Evolutionary conservation across 345 rosid genomes (phyloP), one percentile per base, ranked within the genome.

Genomic region (Psidium guajava): DNA sequence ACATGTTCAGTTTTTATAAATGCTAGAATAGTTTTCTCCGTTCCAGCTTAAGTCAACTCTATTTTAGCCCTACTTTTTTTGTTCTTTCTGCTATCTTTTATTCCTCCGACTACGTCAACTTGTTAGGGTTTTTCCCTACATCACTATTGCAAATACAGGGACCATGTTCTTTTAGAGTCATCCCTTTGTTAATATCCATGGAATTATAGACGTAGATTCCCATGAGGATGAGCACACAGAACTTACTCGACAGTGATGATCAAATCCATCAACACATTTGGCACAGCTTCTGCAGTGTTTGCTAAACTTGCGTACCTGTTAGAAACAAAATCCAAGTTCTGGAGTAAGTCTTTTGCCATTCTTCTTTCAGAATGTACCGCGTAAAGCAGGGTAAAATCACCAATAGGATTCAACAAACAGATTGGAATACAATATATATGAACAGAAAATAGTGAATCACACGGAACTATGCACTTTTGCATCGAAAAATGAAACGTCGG

Each of bases 261-360:
- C 99, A 92, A 97, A 95, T 88, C 97, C 98, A 91, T 95, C 98
- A 69, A 97, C 95, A 80, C 99, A 97, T 86, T 97, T 97, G 90
- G 93, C 94, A 85, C 99, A 97, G 86, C 96, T 95, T 91, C 99
- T 89, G 90, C 99, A 97, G 89, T 97, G 98, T 91, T 95, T 97
- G 94, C 99, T 97, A 85, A 95, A 94, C 89, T 94, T 94, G 51
- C 93, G 92, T 80, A 97, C 99, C 99, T 95, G 88, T 49, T 77
- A 84, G 77, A 86, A 85, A 54, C 14, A 1, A 74, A 56, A 53
- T 54, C 40, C 53, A 42, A 64, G 54, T 74, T 73, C 82, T 56
- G 21, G 49, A 59, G 25, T 69, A 6, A 83, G 69, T 54, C 40
- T 27, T 54, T 14, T 69, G 25, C 36, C 77, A 36, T 36, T 18